phyloP scores from a whole-genome alignment of 2,329 filamentous ascomycete species.

The Ceratocystis lukuohia region DNA sequence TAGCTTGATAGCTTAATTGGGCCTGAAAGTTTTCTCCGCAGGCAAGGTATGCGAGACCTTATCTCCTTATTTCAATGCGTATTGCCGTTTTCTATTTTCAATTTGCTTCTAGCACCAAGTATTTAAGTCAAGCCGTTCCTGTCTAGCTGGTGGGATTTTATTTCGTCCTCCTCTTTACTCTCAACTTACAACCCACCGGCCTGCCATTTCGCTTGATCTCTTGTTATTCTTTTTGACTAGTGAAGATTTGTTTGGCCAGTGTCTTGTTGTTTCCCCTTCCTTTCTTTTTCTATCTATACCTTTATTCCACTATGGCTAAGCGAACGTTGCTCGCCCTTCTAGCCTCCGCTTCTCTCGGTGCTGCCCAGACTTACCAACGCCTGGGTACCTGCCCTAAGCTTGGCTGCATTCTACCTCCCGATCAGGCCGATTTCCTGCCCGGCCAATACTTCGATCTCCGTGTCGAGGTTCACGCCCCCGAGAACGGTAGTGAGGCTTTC shows the following conservation, averaged over 20 bases:
- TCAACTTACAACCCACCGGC: not conserved
- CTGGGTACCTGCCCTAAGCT: constrained; percentile 46
- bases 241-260: not conserved
- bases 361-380: constrained; percentile 46
- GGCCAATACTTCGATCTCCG: constrained; percentile 77
- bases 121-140: not conserved
- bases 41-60: not conserved
- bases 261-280: not conserved
- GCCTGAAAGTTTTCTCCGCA: not conserved
- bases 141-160: not conserved
- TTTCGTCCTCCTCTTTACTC: no score
- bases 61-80: no score
- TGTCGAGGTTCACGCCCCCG: constrained; percentile 66
- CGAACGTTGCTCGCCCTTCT: constrained; percentile 15
- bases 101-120: not conserved
- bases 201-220: constrained; percentile 5
- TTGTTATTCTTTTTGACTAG: not conserved
- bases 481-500: constrained; percentile 70
- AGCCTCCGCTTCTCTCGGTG: constrained; percentile 20
- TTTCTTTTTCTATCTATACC: no score
- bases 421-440: constrained; percentile 65
- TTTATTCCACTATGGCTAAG: constrained; percentile 12
- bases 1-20: not conserved
- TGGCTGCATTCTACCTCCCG: constrained; percentile 47
- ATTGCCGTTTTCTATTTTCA: not conserved